These are phyloP conservation scores for Xanthoceras sorbifolium DNA, from an alignment of 345 rosid genomes.

Conservation along the genomic window DNA sequence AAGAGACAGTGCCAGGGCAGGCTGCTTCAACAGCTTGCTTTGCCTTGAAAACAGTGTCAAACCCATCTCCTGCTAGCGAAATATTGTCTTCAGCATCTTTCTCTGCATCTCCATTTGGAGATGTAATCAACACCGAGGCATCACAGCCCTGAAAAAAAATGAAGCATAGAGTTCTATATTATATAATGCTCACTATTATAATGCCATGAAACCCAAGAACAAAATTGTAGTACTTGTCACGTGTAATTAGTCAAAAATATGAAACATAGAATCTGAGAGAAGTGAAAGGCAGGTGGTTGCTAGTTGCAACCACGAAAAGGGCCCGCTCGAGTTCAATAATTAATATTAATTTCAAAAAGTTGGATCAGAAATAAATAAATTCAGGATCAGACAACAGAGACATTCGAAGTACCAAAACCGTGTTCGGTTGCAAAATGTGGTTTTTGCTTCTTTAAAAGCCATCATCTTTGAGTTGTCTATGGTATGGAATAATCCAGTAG, in stretches of 20 bases:
- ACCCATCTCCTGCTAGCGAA: conserved; percentile 94
- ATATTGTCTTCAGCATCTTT: conserved; percentile 74
- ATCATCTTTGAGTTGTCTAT: too few relatives aligned
- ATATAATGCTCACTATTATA: too few relatives aligned
- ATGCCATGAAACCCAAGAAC: not conserved
- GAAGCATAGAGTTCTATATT: not conserved
- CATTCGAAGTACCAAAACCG: too few relatives aligned
- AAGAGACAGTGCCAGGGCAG: conserved; percentile 78
- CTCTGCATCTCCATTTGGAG: conserved; percentile 80
- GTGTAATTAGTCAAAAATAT: too few relatives aligned
- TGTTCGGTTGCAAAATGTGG: too few relatives aligned
- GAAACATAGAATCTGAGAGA: not conserved
- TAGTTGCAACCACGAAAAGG: too few relatives aligned
- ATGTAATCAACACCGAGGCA: conserved; percentile 64
- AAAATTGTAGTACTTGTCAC: not conserved
- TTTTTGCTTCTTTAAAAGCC: too few relatives aligned
- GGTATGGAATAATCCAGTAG: not conserved
- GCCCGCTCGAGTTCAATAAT: too few relatives aligned
- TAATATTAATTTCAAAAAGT: too few relatives aligned
- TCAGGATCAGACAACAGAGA: too few relatives aligned
- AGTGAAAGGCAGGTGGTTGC: too few relatives aligned
- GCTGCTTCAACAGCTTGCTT: conserved; percentile 66
- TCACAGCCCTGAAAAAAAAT: conserved; percentile 76
- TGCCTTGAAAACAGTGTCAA: conserved; percentile 71
- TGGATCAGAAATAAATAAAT: too few relatives aligned